Conservation (phyloP, 2,329 filamentous ascomycete species). For the Exophiala dermatitidis region DNA sequence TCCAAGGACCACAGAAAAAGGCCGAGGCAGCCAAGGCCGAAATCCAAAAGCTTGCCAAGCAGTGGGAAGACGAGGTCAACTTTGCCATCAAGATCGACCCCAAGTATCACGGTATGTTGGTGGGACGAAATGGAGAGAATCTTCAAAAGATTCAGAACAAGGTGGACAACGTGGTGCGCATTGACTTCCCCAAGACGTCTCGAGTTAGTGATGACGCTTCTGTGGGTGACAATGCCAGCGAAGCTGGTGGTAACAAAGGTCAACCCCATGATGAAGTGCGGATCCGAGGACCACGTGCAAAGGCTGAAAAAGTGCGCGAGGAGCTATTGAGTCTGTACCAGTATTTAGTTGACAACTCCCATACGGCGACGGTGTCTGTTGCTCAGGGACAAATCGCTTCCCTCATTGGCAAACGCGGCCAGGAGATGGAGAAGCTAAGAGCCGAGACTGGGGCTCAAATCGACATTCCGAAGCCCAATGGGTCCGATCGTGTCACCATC, state of each 20-base stretch:
- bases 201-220: conserved; percentile 60
- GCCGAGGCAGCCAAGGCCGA: conserved; percentile 77
- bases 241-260: conserved; percentile 54
- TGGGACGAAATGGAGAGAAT: conserved; percentile 77
- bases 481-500: conserved; percentile 69
- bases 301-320: conserved; percentile 83
- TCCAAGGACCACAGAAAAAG: conserved; percentile 94
- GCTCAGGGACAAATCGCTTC: conserved; percentile 90
- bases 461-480: conserved; percentile 78
- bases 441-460: conserved; percentile 79
- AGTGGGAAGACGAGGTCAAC: conserved; percentile 83
- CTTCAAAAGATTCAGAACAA: conserved; percentile 88
- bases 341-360: conserved; percentile 82
- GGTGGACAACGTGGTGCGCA: conserved; percentile 69
- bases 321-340: conserved; percentile 84
- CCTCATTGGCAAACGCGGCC: conserved; percentile 82
- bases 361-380: conserved; percentile 71
- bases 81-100: conserved; percentile 83
- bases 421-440: conserved; percentile 83
- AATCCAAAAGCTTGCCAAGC: conserved; percentile 70
- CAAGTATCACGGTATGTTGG: conserved; percentile 89
- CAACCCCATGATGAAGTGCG: conserved; percentile 84
- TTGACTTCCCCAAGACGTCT: conserved; percentile 76
- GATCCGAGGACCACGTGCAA: conserved; percentile 84
- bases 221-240: conserved; percentile 61